phyloP scores from a whole-genome alignment of 352 stramenopile genomes.

The Globisporangium okanoganense region DNA sequence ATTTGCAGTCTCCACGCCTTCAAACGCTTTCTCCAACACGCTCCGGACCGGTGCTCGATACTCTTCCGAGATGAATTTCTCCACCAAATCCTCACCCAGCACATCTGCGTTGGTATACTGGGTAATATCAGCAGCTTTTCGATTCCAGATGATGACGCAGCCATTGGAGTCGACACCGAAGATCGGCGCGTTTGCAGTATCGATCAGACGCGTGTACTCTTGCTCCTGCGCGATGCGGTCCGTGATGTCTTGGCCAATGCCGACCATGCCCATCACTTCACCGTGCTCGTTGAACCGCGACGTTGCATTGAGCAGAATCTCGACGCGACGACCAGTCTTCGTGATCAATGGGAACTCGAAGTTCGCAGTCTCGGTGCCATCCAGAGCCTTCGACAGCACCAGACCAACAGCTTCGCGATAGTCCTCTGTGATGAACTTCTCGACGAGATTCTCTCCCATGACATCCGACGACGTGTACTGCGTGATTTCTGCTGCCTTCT shows the following conservation, averaged over 20 bases:
- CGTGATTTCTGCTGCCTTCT: conserved; percentile 59
- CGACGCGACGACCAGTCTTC: conserved; percentile 60
- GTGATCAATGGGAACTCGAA: conserved; percentile 79
- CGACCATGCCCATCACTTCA: conserved; percentile 31
- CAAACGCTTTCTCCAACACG: no score
- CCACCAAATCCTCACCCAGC: conserved; percentile 15
- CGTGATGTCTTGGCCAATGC: conserved; percentile 9
- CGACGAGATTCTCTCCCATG: conserved; percentile 53
- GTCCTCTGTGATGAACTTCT: conserved; percentile 56
- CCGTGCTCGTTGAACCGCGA: conserved; percentile 32
- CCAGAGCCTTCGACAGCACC: conserved; percentile 37
- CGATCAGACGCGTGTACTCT: conserved; percentile 34
- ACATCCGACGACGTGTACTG: conserved; percentile 72
- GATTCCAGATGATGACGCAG: conserved; percentile 59
- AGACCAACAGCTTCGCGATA: conserved; percentile 28
- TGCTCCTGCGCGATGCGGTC: no score
- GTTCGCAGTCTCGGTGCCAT: conserved; percentile 40
- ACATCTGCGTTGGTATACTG: conserved; percentile 34
- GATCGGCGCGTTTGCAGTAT: conserved; percentile 83
- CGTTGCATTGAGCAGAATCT: conserved; percentile 73
- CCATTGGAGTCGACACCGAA: conserved; percentile 51
- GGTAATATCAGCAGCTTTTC: conserved; percentile 59
- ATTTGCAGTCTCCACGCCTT: conserved; percentile 29
- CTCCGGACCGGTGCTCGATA: no score
- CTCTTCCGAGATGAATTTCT: no score